Evolutionary conservation across 2,329 filamentous ascomycete genomes (phyloP).

Genomic region (Epichloe sp.): DNA sequence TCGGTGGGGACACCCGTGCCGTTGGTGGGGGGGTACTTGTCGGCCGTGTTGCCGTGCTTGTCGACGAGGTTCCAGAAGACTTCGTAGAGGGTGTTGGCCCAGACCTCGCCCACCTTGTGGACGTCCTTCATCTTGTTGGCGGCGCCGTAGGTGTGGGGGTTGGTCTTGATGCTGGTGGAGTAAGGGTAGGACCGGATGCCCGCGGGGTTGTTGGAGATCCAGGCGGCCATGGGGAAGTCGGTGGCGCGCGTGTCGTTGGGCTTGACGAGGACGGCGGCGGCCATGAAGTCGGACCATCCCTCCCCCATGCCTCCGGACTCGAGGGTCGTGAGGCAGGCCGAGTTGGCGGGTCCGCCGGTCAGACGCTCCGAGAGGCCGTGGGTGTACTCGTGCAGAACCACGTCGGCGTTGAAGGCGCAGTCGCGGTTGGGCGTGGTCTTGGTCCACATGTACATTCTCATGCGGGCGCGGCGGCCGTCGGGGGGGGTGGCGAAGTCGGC

Average conservation of each 20-base stretch:
- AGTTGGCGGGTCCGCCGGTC: constrained; percentile 29
- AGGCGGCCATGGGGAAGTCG: constrained; percentile 36
- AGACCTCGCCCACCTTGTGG: constrained; percentile 38
- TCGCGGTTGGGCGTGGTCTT: constrained; percentile 34
- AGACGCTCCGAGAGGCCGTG: constrained; percentile 36
- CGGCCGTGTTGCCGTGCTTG: constrained; percentile 37
- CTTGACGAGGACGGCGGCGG: constrained; percentile 35
- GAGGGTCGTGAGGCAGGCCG: constrained; percentile 29
- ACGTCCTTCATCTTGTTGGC: constrained; percentile 24
- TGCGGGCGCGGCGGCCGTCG: no score
- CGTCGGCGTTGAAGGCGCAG: constrained; percentile 43
- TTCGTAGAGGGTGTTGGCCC: constrained; percentile 41
- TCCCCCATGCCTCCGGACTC: constrained; percentile 44
- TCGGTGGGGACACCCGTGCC: no score
- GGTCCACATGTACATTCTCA: constrained; percentile 43
- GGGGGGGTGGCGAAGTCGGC: no score
- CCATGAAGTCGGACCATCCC: constrained; percentile 45
- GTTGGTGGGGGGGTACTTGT: constrained; percentile 19
- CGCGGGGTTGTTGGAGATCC: constrained; percentile 30
- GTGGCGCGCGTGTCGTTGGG: constrained; percentile 28
- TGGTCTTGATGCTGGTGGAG: constrained; percentile 34
- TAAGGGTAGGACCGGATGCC: constrained; percentile 39
- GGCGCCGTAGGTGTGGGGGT: constrained; percentile 36
- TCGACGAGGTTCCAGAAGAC: constrained; percentile 45
- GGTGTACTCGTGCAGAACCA: constrained; percentile 47